phyloP scores from a whole-genome alignment of 139 green algal genomes.

The Volvox africanus region DNA sequence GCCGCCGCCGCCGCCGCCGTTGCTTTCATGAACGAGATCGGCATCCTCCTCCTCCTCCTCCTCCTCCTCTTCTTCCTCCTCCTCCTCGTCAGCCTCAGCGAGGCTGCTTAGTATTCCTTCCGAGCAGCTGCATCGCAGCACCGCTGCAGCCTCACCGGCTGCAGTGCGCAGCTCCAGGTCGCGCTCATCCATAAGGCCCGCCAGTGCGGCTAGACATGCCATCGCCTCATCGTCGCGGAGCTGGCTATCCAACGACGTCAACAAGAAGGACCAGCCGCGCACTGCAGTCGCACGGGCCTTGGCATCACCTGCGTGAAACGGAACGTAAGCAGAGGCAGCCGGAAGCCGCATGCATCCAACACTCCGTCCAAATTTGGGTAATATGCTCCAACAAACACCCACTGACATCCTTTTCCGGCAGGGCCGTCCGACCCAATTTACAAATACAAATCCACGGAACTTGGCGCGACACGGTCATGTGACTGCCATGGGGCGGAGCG shows the following conservation, averaged over 20 bases:
- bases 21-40: background rate
- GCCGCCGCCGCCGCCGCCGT: conserved; percentile 11
- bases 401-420: no score
- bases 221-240: conserved; percentile 53
- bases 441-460: no score
- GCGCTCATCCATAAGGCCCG: conserved; percentile 47
- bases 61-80: conserved; percentile 27
- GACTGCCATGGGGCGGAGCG: no score
- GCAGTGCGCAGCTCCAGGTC: conserved; percentile 53
- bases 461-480: no score
- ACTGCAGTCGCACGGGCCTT: conserved; percentile 62
- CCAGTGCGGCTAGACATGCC: conserved; percentile 56
- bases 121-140: conserved; percentile 68
- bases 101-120: conserved; percentile 33
- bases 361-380: no score
- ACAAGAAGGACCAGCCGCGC: conserved; percentile 77
- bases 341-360: no score
- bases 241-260: conserved; percentile 66
- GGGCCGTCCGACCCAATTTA: no score
- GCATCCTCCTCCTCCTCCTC: background rate
- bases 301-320: background rate
- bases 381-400: no score
- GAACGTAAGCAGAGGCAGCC: background rate
- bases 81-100: conserved; percentile 34
- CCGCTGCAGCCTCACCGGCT: conserved; percentile 75